Conservation (phyloP, 331 rosid species). For the Ulmus americana region DNA sequence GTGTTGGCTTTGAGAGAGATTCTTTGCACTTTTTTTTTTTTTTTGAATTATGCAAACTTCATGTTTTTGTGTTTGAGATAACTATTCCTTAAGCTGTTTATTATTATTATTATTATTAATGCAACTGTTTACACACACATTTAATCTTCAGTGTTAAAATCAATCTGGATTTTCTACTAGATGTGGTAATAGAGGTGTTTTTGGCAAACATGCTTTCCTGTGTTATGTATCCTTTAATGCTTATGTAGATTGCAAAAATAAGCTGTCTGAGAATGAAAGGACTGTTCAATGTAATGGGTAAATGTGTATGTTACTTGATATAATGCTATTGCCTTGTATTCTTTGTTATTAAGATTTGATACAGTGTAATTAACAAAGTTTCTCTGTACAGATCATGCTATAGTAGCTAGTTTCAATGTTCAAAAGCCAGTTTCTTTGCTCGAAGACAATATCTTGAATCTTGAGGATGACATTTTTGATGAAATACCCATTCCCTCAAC, state of each 20-base stretch:
- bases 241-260: background rate
- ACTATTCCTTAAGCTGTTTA: too few species aligned
- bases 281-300: background rate
- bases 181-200: background rate
- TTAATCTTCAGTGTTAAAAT: background rate
- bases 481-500: constrained; percentile 50
- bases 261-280: background rate
- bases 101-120: too few species aligned
- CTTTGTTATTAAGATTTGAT: constrained; percentile 4
- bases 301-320: background rate
- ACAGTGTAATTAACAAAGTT: constrained; percentile 6
- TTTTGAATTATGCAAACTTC: too few species aligned
- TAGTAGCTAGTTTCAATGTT: constrained; percentile 67
- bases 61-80: too few species aligned
- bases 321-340: background rate
- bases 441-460: constrained; percentile 51
- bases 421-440: constrained; percentile 49
- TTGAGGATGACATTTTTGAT: constrained; percentile 46
- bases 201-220: background rate
- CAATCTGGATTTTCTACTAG: background rate
- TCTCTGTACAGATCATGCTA: constrained; percentile 55
- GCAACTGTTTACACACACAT: too few species aligned
- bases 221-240: background rate
- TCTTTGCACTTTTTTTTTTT: too few species aligned
- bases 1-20: too few species aligned